Evolutionary conservation across 208 protist genomes (phyloP).

Genomic region (Herpetomonas tarakana): DNA sequence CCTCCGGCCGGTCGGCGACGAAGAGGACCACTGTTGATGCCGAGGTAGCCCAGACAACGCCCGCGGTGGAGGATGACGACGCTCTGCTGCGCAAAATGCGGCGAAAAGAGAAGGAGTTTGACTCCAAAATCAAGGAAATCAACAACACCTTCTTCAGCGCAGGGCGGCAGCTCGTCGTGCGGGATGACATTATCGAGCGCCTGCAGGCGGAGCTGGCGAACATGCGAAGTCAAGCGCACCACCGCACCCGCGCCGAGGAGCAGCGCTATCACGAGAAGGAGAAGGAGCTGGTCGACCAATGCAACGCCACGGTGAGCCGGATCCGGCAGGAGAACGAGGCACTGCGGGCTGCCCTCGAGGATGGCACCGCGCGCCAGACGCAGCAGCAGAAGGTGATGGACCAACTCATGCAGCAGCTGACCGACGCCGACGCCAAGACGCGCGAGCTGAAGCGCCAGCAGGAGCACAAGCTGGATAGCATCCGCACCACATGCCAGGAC

Average conservation of each 20-base stretch:
- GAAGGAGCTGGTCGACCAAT: slow-evolving; percentile 20
- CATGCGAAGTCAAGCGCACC: slow-evolving; percentile 18
- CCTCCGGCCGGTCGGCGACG: not conserved
- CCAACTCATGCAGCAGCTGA: not conserved
- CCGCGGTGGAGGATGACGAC: slow-evolving; percentile 21
- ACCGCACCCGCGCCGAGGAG: not conserved
- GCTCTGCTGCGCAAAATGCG: slow-evolving; percentile 42
- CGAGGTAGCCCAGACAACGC: slow-evolving; percentile 5
- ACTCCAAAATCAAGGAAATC: slow-evolving; percentile 70
- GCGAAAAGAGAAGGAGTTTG: slow-evolving; percentile 72
- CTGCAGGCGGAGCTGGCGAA: slow-evolving; percentile 53
- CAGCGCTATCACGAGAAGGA: slow-evolving; percentile 16
- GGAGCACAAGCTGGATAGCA: not conserved
- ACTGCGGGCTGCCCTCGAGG: slow-evolving; percentile 6
- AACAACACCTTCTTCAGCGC: slow-evolving; percentile 71
- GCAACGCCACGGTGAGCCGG: not conserved
- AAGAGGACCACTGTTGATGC: not conserved
- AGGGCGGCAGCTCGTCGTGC: slow-evolving; percentile 51
- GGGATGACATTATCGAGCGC: slow-evolving; percentile 65
- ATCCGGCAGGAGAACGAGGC: slow-evolving; percentile 8
- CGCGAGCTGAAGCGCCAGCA: slow-evolving; percentile 2
- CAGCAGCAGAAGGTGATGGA: slow-evolving; percentile 8
- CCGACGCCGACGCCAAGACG: not conserved
- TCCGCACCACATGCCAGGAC: not conserved
- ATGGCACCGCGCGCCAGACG: not conserved